Evolutionary conservation across 2,329 filamentous ascomycete species (phyloP), one percentile per base, ranked within the genome.

Genomic region (Fusarium sambucinum): DNA sequence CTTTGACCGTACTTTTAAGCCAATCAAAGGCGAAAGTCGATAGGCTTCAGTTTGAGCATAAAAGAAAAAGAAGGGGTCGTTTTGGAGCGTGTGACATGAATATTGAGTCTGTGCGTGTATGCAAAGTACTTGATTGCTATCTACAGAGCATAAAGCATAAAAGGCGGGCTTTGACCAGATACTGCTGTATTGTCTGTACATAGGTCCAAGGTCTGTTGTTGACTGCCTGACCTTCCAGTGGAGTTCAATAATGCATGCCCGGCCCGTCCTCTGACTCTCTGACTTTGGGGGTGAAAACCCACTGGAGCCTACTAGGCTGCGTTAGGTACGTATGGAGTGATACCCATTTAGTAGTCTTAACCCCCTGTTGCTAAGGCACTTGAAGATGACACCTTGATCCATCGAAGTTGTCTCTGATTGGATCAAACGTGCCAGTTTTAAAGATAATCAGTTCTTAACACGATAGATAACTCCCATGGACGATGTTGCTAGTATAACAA

Each of bases 301-400:
- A 50, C 47, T 40, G 47, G n/a, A 50, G 25, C 33, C 47, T 29
- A 38, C 33, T 33, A n/a, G n/a, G n/a, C n/a, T 40, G 32, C 47
- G 33, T 37, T 50, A 50, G n/a, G n/a, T n/a, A n/a, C n/a, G n/a
- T n/a, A n/a, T n/a, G n/a, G n/a, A n/a, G 33, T 21, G 33, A 27
- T 44, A 45, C 44, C 55, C 33, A 51, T 56, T 58, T 52, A 56
- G 65, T 61, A 54, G 60, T 32, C 21, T 66, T 33, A 42, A 46
- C 27, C 55, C 66, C 66, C 46, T 63, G 56, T 50, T 33, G 32
- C 33, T 37, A 54, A 69, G 60, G 55, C 40, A 64, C 59, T 51
- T 58, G 29, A 55, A 69, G 37, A 69, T 69, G 62, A 63, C 66
- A 69, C 66, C 66, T 59, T 67, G 61, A 66, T 63, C 35, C 56